Conservation (phyloP, 768 basidiomycete genomes). For the Boletus reticuloceps region DNA sequence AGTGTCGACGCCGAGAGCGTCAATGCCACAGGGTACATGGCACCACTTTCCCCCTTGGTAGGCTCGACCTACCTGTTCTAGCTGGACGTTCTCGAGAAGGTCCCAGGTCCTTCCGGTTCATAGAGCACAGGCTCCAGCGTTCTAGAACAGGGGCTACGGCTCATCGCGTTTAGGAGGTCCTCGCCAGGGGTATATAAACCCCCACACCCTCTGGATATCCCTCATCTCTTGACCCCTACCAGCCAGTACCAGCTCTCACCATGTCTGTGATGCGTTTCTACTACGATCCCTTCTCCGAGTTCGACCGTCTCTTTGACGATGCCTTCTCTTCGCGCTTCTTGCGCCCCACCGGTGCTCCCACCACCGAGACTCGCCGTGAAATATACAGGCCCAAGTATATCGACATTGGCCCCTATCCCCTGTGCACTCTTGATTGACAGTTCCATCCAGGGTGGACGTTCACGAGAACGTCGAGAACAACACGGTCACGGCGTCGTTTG, state of each 20-base stretch:
- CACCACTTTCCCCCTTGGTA: too few relatives aligned
- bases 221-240: background rate
- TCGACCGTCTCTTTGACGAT: conserved; percentile 46
- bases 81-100: too few relatives aligned
- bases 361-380: conserved; percentile 12
- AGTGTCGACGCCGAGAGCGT: too few relatives aligned
- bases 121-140: too few relatives aligned
- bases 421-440: background rate
- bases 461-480: conserved; percentile 48
- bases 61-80: too few relatives aligned
- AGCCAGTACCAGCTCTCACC: background rate
- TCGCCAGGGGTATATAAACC: background rate
- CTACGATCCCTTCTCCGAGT: conserved; percentile 42
- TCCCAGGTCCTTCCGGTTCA: too few relatives aligned
- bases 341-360: conserved; percentile 6
- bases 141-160: background rate
- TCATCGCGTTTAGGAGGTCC: background rate
- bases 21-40: too few relatives aligned
- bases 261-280: conserved; percentile 28
- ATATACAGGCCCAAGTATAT: conserved; percentile 33
- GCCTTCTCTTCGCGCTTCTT: conserved; percentile 28
- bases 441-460: conserved; percentile 47
- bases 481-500: conserved; percentile 52
- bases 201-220: background rate
- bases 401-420: background rate